Evolutionary conservation across 306 rosid species (phyloP).

Genomic region (Biancaea sappan): DNA sequence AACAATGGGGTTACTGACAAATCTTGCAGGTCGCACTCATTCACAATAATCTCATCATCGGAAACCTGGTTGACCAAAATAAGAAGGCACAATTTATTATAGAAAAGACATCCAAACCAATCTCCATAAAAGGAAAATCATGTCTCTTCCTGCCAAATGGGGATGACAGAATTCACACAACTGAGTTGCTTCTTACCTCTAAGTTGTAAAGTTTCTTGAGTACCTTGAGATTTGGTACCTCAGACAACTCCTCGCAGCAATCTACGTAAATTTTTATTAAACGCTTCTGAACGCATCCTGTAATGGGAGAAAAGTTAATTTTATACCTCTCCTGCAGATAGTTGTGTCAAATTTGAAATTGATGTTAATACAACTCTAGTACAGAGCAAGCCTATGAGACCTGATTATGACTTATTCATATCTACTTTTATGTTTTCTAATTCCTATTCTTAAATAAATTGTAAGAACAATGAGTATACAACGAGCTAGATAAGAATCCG

Average conservation of each 20-base stretch:
- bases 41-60: conserved; percentile 79
- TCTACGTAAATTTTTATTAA: conserved; percentile 74
- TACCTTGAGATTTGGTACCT: conserved; percentile 73
- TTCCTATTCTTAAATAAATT: not conserved
- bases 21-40: conserved; percentile 92
- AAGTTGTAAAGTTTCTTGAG: conserved; percentile 81
- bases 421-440: not conserved
- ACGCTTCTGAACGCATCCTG: conserved; percentile 88
- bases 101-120: conserved; percentile 4
- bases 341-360: conserved; percentile 17
- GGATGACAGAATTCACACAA: not conserved
- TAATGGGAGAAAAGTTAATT: conserved; percentile 19
- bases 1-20: conserved; percentile 79
- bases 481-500: not conserved
- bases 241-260: conserved; percentile 75
- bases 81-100: conserved; percentile 20
- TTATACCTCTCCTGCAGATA: conserved; percentile 18
- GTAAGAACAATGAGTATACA: not conserved
- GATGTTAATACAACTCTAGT: conserved; percentile 17
- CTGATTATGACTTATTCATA: not conserved
- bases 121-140: conserved; percentile 20
- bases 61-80: conserved; percentile 62
- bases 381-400: conserved; percentile 28
- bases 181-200: conserved; percentile 60
- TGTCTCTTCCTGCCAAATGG: not conserved